Evolutionary conservation across 1,284 basidiomycete genomes (phyloP).

Genomic region (Ceratobasidium papillatum): DNA sequence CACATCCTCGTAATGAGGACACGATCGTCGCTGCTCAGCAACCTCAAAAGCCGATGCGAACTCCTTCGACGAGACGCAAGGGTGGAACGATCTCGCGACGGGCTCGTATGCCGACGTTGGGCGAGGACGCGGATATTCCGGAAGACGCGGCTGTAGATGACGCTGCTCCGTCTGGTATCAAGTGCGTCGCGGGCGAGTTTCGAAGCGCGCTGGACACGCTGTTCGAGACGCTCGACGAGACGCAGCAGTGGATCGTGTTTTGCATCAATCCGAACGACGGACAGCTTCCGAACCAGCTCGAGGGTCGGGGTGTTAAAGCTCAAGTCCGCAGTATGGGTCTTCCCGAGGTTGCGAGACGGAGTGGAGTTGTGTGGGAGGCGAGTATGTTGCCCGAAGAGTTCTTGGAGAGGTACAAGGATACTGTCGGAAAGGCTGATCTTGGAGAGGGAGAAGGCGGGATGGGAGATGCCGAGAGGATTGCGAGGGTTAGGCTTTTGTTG

Average conservation of each 20-base stretch:
- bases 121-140: slow-evolving; percentile 62
- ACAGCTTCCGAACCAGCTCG: slow-evolving; percentile 91
- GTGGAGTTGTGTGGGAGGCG: slow-evolving; percentile 77
- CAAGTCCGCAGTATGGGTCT: slow-evolving; percentile 88
- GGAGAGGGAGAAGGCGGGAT: slow-evolving; percentile 63
- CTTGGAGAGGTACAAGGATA: slow-evolving; percentile 77
- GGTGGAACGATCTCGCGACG: slow-evolving; percentile 38
- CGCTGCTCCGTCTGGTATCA: slow-evolving; percentile 52
- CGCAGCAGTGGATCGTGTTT: slow-evolving; percentile 92
- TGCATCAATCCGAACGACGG: slow-evolving; percentile 95
- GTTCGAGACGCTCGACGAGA: slow-evolving; percentile 89
- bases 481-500: slow-evolving; percentile 65
- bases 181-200: slow-evolving; percentile 90
- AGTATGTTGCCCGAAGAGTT: slow-evolving; percentile 90
- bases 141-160: slow-evolving; percentile 61
- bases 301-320: slow-evolving; percentile 89
- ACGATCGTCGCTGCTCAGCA: slow-evolving; percentile 95
- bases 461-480: slow-evolving; percentile 62
- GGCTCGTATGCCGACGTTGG: slow-evolving; percentile 58
- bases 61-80: slow-evolving; percentile 87
- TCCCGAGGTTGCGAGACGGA: slow-evolving; percentile 77
- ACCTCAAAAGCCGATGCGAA: slow-evolving; percentile 90
- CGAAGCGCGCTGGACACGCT: slow-evolving; percentile 82
- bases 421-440: slow-evolving; percentile 57
- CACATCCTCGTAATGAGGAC: slow-evolving; percentile 90